A percentile compares a stretch with the other conserved stretches of the same genome.
Evolutionary conservation across 768 basidiomycete species (phyloP).

Genomic region (Pseudohyphozyma bogoriensis): DNA sequence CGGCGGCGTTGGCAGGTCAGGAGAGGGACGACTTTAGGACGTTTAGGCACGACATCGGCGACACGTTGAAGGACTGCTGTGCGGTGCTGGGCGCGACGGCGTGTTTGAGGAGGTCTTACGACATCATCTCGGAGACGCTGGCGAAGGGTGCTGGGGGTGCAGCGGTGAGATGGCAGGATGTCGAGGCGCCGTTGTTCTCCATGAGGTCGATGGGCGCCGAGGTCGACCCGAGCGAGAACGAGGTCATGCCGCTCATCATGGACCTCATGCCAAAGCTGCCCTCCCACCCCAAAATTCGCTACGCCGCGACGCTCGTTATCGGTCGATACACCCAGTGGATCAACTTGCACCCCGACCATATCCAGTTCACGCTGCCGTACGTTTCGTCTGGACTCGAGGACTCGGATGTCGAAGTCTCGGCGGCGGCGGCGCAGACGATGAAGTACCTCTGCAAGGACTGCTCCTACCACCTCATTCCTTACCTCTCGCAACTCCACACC

Average conservation of each 20-base stretch:
- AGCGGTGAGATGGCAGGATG: conserved; percentile 73
- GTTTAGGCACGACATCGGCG: conserved; percentile 97
- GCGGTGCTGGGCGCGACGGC: conserved; percentile 76
- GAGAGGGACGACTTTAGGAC: conserved; percentile 88
- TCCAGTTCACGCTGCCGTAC: conserved; percentile 75
- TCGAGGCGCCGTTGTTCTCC: conserved; percentile 94
- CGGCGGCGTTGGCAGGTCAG: conserved; percentile 52
- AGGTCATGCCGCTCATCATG: conserved; percentile 90
- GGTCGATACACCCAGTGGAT: conserved; percentile 97
- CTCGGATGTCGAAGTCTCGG: conserved; percentile 50
- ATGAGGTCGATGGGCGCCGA: conserved; percentile 97
- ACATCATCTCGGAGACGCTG: conserved; percentile 65
- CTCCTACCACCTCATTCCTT: conserved; percentile 73
- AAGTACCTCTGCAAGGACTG: conserved; percentile 97
- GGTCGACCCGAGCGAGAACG: conserved; percentile 68
- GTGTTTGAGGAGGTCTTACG: conserved; percentile 71
- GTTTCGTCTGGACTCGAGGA: conserved; percentile 86
- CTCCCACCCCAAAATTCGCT: conserved; percentile 78
- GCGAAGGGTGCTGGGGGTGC: conserved; percentile 37
- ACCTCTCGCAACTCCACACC: conserved; percentile 78
- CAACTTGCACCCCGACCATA: conserved; percentile 74
- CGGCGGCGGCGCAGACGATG: conserved; percentile 89
- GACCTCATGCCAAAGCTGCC: conserved; percentile 85
- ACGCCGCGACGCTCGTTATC: conserved; percentile 88
- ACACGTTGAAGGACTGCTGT: conserved; percentile 97